Evolutionary conservation across 768 basidiomycete genomes (phyloP), one percentile per base, ranked within the genome.

Genomic region (Obba rivulosa): DNA sequence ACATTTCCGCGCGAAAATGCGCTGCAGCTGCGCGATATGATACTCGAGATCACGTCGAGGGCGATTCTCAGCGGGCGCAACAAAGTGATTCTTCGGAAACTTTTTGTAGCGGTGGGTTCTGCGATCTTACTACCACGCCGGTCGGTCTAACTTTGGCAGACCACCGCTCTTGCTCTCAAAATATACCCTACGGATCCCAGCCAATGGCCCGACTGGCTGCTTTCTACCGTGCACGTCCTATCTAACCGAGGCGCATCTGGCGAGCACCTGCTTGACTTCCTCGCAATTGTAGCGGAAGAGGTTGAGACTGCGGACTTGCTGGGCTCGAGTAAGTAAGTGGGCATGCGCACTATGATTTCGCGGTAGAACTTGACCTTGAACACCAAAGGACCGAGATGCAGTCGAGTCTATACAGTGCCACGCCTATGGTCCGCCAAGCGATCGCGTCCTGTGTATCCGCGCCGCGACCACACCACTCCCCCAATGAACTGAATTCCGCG

Each of bases 241-340:
- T 84, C 83, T 1, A 69, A 63, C 11, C 71, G 73, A 5, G 82
- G 85, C 11, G 79, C 80, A 1, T 64, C 79, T 1, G 67, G 76
- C 0, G 83, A 85, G 51, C 63, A 75, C 43, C 65, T 87, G 13
- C 77, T 88, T 36, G 86, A 90, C 52, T 88, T 89, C 62, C 71
- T 93, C 34, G 76, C 82, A 14, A 92, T 94, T 37, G 87, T 81
- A 0, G 88, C 89, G 2, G 90, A 94, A 58, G 92, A 96, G 60
- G 73, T 90, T 7, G 74, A 75, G 18, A 75, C 77, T 21, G 87
- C 89, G 9, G 90, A 92, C 64, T 67, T 95, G 45, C 61, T 90
- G 31, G 81, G 83, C 4, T 57, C 80, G 34, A 79, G 79, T 71
- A 87, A 81, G 89, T 92, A 58, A 65, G 83, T 74, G 21, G 23